A percentile compares a stretch with the other conserved stretches of the same genome.
These are phyloP conservation scores for Stephanodiscus minutulus DNA, from an alignment of 108 stramenopile species.

Conservation along the genomic window DNA sequence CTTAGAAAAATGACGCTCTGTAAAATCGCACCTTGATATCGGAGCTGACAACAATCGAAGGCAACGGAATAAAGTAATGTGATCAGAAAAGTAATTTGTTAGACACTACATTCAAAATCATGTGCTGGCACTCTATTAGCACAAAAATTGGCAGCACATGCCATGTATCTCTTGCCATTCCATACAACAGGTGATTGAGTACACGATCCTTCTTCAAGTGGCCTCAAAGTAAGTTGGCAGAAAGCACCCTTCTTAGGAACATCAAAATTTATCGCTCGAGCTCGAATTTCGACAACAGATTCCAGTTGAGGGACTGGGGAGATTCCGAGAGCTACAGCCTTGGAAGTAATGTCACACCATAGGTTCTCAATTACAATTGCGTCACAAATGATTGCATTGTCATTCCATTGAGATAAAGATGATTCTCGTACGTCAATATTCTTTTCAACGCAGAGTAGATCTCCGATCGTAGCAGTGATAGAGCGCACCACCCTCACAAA, in stretches of 20 bases:
- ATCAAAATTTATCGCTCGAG: neutral
- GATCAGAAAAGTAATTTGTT: too few relatives aligned
- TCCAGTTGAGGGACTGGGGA: constrained; percentile 26
- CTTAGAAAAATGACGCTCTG: too few relatives aligned
- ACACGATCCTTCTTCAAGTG: constrained; percentile 32
- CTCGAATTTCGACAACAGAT: constrained; percentile 48
- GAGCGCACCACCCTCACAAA: constrained; percentile 64
- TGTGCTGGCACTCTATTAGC: constrained; percentile 44
- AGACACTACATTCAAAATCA: neutral
- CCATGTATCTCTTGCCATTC: constrained; percentile 65
- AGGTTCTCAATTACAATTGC: constrained; percentile 50
- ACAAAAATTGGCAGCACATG: constrained; percentile 72
- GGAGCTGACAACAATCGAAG: too few relatives aligned
- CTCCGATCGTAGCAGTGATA: constrained; percentile 68
- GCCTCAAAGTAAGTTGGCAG: constrained; percentile 72
- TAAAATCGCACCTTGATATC: too few relatives aligned
- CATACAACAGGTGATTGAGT: constrained; percentile 50
- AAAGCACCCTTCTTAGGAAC: constrained; percentile 12
- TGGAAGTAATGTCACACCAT: constrained; percentile 47
- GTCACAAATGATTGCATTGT: constrained; percentile 26
- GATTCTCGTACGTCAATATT: constrained; percentile 25
- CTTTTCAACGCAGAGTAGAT: constrained; percentile 57
- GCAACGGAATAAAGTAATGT: too few relatives aligned
- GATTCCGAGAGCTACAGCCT: constrained; percentile 19
- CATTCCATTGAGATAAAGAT: constrained; percentile 26